phyloP scores from a whole-genome alignment of 768 basidiomycete species.

The Steccherinum ochraceum region DNA sequence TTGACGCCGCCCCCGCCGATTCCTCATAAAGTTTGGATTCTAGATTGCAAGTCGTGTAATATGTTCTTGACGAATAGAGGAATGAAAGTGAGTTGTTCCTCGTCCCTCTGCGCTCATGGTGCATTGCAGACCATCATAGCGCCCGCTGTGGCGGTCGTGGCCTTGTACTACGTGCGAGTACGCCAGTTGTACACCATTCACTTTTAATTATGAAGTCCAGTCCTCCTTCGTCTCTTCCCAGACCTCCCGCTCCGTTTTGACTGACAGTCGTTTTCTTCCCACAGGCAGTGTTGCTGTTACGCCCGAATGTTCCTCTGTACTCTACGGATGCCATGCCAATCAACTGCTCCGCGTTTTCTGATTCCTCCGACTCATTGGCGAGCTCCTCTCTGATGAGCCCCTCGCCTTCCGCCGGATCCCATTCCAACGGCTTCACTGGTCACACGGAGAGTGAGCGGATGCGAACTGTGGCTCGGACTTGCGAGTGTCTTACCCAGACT shows the following conservation, averaged over 20 bases:
- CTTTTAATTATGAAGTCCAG: too few relatives aligned
- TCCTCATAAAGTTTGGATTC: slow-evolving; percentile 72
- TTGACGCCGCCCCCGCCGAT: slow-evolving; percentile 20
- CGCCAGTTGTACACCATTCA: too few relatives aligned
- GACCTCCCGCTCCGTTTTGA: background rate
- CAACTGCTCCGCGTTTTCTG: slow-evolving; percentile 65
- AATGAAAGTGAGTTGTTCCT: slow-evolving; percentile 60
- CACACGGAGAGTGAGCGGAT: background rate
- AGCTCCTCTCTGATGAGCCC: slow-evolving; percentile 4
- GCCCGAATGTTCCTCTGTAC: slow-evolving; percentile 75
- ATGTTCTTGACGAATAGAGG: slow-evolving; percentile 78
- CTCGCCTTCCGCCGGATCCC: slow-evolving; percentile 19
- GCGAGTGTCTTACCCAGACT: slow-evolving; percentile 80
- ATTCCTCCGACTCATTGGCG: slow-evolving; percentile 24
- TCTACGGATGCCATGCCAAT: slow-evolving; percentile 76
- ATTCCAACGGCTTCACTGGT: slow-evolving; percentile 21
- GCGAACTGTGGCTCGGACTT: slow-evolving; percentile 49
- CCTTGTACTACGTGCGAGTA: too few relatives aligned
- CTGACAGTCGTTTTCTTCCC: slow-evolving; percentile 4
- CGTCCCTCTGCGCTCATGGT: too few relatives aligned
- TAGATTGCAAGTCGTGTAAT: slow-evolving; percentile 70
- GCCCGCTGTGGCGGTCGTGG: too few relatives aligned
- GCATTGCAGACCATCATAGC: too few relatives aligned
- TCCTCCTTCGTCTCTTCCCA: too few relatives aligned
- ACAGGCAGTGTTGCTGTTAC: slow-evolving; percentile 78